Percentiles rank a stretch among this genome's conserved stretches.
Evolutionary conservation across 108 stramenopile species (phyloP).

Genomic region (Hondaea fermentalgiana): DNA sequence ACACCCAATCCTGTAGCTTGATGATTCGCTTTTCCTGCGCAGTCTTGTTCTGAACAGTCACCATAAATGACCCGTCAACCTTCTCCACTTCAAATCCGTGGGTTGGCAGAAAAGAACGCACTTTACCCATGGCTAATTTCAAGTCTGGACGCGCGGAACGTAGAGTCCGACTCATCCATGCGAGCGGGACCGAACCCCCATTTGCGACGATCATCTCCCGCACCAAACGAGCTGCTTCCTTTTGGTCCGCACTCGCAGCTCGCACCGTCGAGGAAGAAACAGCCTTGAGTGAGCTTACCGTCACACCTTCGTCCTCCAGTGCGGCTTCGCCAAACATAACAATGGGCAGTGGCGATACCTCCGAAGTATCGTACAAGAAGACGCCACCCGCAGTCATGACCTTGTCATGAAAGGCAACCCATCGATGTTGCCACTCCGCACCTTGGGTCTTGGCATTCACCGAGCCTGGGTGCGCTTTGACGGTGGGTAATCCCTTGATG

Average conservation of each 20-base stretch:
- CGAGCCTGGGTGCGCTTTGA: constrained; percentile 61
- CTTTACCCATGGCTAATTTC: background rate
- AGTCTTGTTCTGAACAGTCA: background rate
- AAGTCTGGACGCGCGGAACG: background rate
- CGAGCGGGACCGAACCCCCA: background rate
- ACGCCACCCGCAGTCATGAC: constrained; percentile 62
- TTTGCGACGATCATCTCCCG: background rate
- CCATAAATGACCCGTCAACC: background rate
- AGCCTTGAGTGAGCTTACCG: background rate
- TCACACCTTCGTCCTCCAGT: background rate
- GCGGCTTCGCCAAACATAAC: constrained; percentile 60
- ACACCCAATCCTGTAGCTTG: background rate
- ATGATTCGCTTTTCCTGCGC: background rate
- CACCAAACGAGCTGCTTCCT: background rate
- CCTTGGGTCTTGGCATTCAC: constrained; percentile 40
- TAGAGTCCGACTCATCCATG: background rate
- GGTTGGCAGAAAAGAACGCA: background rate
- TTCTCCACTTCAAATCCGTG: background rate
- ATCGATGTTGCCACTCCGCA: constrained; percentile 41
- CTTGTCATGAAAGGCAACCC: constrained; percentile 55
- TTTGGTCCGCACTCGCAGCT: background rate
- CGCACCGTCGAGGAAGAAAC: background rate
- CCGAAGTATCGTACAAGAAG: constrained; percentile 58
- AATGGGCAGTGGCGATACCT: constrained; percentile 53
- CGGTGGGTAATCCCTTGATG: constrained; percentile 54